Evolutionary conservation across 139 green algal species (phyloP).

Genomic region (Chlamydomonas incerta): DNA sequence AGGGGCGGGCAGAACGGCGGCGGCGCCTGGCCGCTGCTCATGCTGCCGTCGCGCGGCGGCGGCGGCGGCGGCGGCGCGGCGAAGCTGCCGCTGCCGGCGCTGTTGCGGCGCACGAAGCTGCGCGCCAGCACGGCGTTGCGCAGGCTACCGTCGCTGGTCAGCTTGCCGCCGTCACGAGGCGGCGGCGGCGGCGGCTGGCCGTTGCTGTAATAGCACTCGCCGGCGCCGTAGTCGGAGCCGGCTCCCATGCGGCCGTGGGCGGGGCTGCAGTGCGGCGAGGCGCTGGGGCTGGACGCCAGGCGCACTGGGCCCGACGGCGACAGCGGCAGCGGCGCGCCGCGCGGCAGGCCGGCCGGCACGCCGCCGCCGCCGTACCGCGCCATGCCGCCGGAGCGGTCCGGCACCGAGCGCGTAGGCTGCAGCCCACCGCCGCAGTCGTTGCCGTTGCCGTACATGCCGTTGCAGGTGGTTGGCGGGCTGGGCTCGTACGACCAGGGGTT

Average conservation of each 20-base stretch:
- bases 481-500: slow-evolving; percentile 38
- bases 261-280: slow-evolving; percentile 11
- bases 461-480: no score
- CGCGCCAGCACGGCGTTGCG: neutral
- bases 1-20: slow-evolving; percentile 24
- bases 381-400: slow-evolving; percentile 6
- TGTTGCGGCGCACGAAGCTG: slow-evolving; percentile 33
- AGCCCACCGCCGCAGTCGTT: neutral
- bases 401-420: neutral
- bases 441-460: no score
- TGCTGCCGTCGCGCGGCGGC: slow-evolving; percentile 10
- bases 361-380: neutral
- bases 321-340: neutral
- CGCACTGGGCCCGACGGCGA: neutral
- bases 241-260: neutral
- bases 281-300: neutral
- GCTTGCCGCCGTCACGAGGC: neutral
- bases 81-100: slow-evolving; percentile 22
- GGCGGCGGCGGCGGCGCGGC: neutral
- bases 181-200: slow-evolving; percentile 32
- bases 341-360: neutral
- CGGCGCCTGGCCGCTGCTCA: neutral
- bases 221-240: neutral
- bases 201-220: no score
- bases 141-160: neutral